Base-by-base conservation (phyloP, 1,284 basidiomycete species). In the Leccinum griseonigrum region DNA sequence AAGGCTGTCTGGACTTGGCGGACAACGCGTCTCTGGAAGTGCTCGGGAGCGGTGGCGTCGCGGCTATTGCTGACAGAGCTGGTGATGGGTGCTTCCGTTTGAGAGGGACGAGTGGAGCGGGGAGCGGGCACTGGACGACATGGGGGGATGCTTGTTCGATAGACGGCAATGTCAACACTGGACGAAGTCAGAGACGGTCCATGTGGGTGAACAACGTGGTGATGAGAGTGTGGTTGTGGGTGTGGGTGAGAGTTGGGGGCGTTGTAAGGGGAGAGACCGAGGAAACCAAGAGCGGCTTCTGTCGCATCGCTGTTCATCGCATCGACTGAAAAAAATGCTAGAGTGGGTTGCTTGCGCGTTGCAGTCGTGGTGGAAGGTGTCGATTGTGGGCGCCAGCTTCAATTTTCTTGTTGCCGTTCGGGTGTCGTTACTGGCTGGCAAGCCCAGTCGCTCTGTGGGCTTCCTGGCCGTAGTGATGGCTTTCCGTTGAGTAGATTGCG, bases 281-380 rank as follows among this genome's bases (percentile, higher is more conserved):
- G 78, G 40, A 82, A 71, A 74, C 80, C 81, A 60, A 81, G 78
- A 53, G 79, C 79, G 58, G 81, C 81, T 71, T 81, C 80, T 65
- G 77, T 77, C 63, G 79, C 81, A 80, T 82, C 80, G 74, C 69
- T 79, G 69, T 77, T 77, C 80, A 82, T 82, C 67, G 59, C 89
- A 87, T 74, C 59, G 40, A 43, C 53, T 36, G 57, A 56, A 53
- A 60, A 22, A 62, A 68, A 58, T 3, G 22, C 14, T 54, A 51
- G 59, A 58, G 34, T 56, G 36, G 1, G 51, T 56, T 58, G 61
- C 55, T 52, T n/a, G 18, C 53, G 64, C 38, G 56, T 48, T 28
- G 60, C 14, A 58, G 62, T 59, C 55, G 58, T 60, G 22, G 22
- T 22, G 22, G 22, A 22, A 22, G 52, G 56, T 29, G 67, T 71